Base-by-base conservation (phyloP, 1,139 yeast genomes). In the Magnusiomyces sp. region DNA sequence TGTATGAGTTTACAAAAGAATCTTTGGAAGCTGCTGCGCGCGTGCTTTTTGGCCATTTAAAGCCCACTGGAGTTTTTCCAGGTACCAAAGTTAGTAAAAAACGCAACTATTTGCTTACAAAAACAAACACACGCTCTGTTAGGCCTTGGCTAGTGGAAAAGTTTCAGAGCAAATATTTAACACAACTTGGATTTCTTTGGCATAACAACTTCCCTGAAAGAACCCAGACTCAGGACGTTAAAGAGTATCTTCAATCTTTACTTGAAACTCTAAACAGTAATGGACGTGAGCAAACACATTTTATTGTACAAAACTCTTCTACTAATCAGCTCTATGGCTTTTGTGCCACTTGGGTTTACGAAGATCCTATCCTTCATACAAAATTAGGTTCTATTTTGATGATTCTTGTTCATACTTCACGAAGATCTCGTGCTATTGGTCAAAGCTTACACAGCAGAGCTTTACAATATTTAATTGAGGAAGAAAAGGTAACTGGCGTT, bases 251-350 rank as follows among this genome's bases (percentile, higher is more conserved):
- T n/a, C 9, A 9, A 31, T 13, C 34, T 31, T 9, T 31, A 31
- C 13, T 31, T 31, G 34, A 31, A 31, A 9, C 9, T 31, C 10
- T 31, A 9, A 16, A 9, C 13, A 32, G 19, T 9, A 9, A 10
- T 20, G 42, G 14, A 5, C 4, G 20, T 19, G 43, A 31, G 6
- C 63, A 60, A 38, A 61, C 69, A 45, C 82, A 78, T 59, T 80
- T 80, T 61, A 78, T 81, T 47, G 82, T 80, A 20, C 65, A 83
- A 47, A 80, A 80, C 60, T 74, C 83, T 2, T 73, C 80, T 13
- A 68, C 80, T 39, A 79, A 79, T 56, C 72, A 76, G 31, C 58
- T 80, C 19, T 78, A 78, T 57, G 86, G 86, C 4, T 65, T 78
- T 19, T 71, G 78, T n/a, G 66, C 77, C 36, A 78, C 84, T 0